Evolutionary conservation across 306 rosid genomes (phyloP).

Genomic region (Ochetophila trinervis): DNA sequence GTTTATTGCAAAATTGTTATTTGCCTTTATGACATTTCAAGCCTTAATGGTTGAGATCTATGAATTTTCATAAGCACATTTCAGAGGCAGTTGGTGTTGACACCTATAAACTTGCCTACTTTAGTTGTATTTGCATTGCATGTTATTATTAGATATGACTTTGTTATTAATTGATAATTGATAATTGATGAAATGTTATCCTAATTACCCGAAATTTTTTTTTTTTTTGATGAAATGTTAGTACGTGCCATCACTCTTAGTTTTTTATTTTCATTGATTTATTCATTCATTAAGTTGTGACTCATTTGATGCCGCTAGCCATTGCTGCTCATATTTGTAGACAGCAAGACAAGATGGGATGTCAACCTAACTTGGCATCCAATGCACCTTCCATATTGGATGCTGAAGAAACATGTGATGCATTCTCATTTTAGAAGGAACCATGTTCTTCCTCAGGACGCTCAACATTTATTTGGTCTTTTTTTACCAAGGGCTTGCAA

Average conservation of each 20-base stretch:
- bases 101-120: no score
- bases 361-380: constrained; percentile 50
- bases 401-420: constrained; percentile 96
- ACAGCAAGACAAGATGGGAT: constrained; percentile 62
- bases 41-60: background rate
- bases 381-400: constrained; percentile 87
- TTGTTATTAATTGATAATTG: no score
- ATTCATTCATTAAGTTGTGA: constrained; percentile 70
- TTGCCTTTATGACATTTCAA: background rate
- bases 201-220: no score
- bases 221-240: no score
- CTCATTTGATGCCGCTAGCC: constrained; percentile 95
- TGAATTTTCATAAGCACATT: background rate
- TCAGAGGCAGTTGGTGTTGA: background rate
- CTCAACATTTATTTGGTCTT: constrained; percentile 41
- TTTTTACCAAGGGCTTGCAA: constrained; percentile 36
- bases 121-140: no score
- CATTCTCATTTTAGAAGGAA: constrained; percentile 75
- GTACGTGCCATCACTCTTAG: background rate
- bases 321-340: constrained; percentile 91
- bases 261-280: no score
- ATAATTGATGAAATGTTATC: no score
- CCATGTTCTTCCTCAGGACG: constrained; percentile 29
- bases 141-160: no score
- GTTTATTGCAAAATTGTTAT: constrained; percentile 5